Conservation (phyloP, 495 filamentous ascomycete species). For the Viridothelium virens region DNA sequence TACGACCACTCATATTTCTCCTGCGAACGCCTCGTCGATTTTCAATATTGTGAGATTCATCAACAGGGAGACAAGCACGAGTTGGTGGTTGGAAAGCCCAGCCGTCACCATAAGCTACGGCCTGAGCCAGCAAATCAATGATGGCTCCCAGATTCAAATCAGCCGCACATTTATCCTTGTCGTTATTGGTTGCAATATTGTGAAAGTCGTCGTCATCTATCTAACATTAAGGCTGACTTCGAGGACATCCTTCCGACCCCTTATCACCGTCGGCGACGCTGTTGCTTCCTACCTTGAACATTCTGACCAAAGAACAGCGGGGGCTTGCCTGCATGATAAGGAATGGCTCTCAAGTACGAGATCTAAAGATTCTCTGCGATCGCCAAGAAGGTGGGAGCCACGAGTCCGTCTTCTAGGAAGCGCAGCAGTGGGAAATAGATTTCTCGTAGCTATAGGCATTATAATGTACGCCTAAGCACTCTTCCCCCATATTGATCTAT, state of each 20-base stretch:
- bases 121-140: slow-evolving; percentile 20
- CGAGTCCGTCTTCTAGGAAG: neutral
- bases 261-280: slow-evolving; percentile 49
- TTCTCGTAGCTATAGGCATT: neutral
- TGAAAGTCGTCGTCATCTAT: slow-evolving; percentile 38
- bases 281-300: slow-evolving; percentile 41
- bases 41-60: neutral
- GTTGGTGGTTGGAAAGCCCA: neutral
- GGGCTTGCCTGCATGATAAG: slow-evolving; percentile 13
- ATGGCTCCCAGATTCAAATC: slow-evolving; percentile 43
- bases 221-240: slow-evolving; percentile 23
- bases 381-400: neutral
- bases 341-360: neutral
- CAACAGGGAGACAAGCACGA: neutral
- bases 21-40: neutral
- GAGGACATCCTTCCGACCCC: slow-evolving; percentile 27
- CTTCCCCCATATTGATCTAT: neutral
- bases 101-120: slow-evolving; percentile 15
- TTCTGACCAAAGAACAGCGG: slow-evolving; percentile 16
- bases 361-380: neutral
- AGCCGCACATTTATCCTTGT: slow-evolving; percentile 35
- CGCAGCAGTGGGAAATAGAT: neutral
- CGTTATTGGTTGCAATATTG: slow-evolving; percentile 35
- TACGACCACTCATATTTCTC: neutral
- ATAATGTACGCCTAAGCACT: neutral